Percentiles rank a stretch among this genome's conserved stretches.
phyloP scores from a whole-genome alignment of 192 early-diverging fungal species.

The Ambispora gerdemannii region DNA sequence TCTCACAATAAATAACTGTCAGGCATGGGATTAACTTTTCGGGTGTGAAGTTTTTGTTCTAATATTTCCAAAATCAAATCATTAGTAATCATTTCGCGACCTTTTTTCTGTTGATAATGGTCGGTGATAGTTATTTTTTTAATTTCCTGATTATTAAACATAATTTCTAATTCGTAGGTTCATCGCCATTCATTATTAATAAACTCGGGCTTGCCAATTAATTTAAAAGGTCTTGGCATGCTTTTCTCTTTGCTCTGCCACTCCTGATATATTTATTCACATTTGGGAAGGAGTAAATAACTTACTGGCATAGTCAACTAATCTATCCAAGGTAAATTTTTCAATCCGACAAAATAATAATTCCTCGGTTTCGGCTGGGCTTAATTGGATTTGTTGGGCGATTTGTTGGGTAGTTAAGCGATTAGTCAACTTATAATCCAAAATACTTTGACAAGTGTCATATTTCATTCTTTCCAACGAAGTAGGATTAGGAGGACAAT shows the following conservation, averaged over 20 bases:
- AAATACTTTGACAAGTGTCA: slow-evolving; percentile 4
- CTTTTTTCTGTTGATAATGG: slow-evolving; percentile 10
- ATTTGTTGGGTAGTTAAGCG: background rate
- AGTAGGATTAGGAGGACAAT: slow-evolving; percentile 6
- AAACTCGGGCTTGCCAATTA: background rate
- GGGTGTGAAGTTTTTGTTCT: background rate
- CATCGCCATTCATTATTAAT: background rate
- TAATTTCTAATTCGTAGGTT: slow-evolving; percentile 8
- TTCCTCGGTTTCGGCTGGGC: background rate
- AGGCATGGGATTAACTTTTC: background rate
- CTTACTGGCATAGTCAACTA: background rate
- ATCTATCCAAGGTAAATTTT: slow-evolving; percentile 1
- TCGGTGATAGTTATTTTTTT: slow-evolving; percentile 4
- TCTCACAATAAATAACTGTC: background rate
- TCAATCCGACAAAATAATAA: slow-evolving; percentile 6
- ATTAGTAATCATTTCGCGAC: slow-evolving; percentile 15
- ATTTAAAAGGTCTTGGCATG: slow-evolving; percentile 7
- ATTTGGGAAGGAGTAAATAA: background rate
- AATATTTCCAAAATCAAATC: slow-evolving; percentile 15
- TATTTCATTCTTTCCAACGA: background rate
- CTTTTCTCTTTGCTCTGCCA: background rate
- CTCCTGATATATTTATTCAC: background rate
- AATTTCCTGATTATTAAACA: background rate
- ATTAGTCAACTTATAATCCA: background rate
- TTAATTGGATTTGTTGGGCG: background rate